Conservation (phyloP, 176 grass and related monocot genomes). For the Rhynchospora breviuscula region DNA sequence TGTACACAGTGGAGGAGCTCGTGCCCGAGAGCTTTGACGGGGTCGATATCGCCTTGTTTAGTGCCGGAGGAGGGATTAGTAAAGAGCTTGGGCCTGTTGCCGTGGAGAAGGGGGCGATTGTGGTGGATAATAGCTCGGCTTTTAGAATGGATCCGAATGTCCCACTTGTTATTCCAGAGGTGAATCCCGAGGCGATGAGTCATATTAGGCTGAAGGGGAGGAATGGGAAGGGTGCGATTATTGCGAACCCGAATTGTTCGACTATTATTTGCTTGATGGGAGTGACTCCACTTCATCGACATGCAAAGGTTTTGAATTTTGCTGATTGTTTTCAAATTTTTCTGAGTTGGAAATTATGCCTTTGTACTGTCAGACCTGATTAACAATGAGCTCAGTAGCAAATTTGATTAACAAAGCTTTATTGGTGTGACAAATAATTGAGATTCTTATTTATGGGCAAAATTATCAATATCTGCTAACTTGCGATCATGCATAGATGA, state of each 20-base stretch:
- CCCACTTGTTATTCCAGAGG: conserved; percentile 88
- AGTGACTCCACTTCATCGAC: conserved; percentile 82
- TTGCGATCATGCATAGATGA: neutral
- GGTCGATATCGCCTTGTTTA: conserved; percentile 83
- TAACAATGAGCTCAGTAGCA: neutral
- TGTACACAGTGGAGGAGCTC: conserved; percentile 73
- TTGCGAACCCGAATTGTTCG: conserved; percentile 92
- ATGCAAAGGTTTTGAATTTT: conserved; percentile 48
- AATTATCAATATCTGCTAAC: neutral
- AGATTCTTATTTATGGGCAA: neutral
- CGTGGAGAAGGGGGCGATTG: conserved; percentile 61
- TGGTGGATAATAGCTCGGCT: conserved; percentile 91
- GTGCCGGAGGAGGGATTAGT: conserved; percentile 74
- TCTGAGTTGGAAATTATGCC: neutral
- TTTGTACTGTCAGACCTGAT: neutral
- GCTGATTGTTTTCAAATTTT: neutral
- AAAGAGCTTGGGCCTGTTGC: conserved; percentile 49
- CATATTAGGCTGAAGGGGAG: conserved; percentile 46
- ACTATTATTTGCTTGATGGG: conserved; percentile 98
- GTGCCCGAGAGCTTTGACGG: conserved; percentile 69
- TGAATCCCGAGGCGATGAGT: conserved; percentile 87
- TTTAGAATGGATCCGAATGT: conserved; percentile 85
- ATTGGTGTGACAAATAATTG: neutral
- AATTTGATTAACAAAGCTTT: neutral
- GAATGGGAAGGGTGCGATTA: conserved; percentile 66